These are phyloP conservation scores for Endothia cerciana DNA, from an alignment of 2,329 filamentous ascomycete species.

Conservation along the genomic window DNA sequence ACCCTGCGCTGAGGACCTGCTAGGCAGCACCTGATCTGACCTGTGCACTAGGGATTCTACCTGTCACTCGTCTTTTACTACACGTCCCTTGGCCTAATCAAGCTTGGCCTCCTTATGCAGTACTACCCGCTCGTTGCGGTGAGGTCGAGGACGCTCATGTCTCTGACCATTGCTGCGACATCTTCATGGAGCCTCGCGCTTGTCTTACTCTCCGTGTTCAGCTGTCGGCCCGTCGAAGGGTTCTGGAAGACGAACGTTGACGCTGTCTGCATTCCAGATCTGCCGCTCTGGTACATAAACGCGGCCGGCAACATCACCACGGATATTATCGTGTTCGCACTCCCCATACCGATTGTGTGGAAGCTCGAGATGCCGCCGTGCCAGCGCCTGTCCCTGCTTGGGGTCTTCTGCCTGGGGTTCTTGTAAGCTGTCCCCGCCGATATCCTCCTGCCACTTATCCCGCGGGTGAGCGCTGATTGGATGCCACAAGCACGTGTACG, in stretches of 20 bases:
- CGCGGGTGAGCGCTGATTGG: not conserved
- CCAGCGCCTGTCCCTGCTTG: slow-evolving; percentile 18
- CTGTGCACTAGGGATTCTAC: slow-evolving; percentile 11
- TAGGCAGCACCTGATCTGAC: slow-evolving; percentile 1
- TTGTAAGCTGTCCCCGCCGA: slow-evolving; percentile 5
- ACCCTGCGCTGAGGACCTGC: too few relatives aligned
- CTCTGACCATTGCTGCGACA: not conserved
- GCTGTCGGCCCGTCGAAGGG: slow-evolving; percentile 11
- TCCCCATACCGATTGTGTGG: slow-evolving; percentile 23
- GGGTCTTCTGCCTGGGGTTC: slow-evolving; percentile 24
- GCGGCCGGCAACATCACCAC: slow-evolving; percentile 25
- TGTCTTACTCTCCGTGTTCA: slow-evolving; percentile 14
- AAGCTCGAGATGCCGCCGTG: slow-evolving; percentile 17
- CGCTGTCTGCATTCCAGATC: slow-evolving; percentile 17
- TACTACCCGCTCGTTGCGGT: slow-evolving; percentile 22
- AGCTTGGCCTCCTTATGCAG: slow-evolving; percentile 21
- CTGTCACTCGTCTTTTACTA: slow-evolving; percentile 25
- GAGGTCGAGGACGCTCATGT: slow-evolving; percentile 11
- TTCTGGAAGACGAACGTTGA: slow-evolving; percentile 20
- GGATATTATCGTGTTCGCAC: slow-evolving; percentile 21
- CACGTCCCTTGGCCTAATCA: slow-evolving; percentile 15
- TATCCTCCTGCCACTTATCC: not conserved
- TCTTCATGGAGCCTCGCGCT: slow-evolving; percentile 17
- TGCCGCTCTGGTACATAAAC: slow-evolving; percentile 24
- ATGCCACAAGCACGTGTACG: slow-evolving; percentile 8